Conservation (phyloP, 208 protist species). For the Acanthamoeba sp. region DNA sequence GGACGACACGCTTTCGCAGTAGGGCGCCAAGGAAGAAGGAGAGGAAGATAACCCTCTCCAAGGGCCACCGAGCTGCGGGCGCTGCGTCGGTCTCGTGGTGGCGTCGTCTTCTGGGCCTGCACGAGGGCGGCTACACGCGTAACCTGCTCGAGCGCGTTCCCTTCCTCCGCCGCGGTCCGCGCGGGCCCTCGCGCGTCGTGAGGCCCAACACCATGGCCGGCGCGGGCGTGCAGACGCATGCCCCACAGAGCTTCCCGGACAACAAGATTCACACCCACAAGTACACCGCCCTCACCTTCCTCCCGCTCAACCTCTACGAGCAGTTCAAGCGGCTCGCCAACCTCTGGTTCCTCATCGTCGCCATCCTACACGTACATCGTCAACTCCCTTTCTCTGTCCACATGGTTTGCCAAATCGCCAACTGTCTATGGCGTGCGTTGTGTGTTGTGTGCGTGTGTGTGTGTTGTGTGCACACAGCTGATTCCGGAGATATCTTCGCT, state of each 20-base stretch:
- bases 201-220: not conserved
- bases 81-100: not conserved
- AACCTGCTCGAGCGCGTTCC: not conserved
- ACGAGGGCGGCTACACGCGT: not conserved
- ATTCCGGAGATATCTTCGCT: slow-evolving; percentile 75
- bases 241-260: slow-evolving; percentile 37
- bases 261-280: slow-evolving; percentile 95
- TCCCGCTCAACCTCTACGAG: slow-evolving; percentile 96
- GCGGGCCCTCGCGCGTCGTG: not conserved
- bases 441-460: not conserved
- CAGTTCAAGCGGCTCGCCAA: slow-evolving; percentile 97
- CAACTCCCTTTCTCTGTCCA: not conserved
- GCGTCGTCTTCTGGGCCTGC: not conserved
- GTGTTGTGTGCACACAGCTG: slow-evolving; percentile 9
- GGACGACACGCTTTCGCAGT: slow-evolving; percentile 19
- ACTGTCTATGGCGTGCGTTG: no score
- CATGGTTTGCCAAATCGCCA: no score
- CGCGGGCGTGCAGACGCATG: not conserved
- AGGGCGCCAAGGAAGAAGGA: slow-evolving; percentile 14
- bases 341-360: slow-evolving; percentile 97
- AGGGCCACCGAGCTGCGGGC: not conserved
- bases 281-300: slow-evolving; percentile 95
- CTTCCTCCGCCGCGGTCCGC: not conserved
- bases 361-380: slow-evolving; percentile 91
- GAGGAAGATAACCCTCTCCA: not conserved